A percentile compares a stretch with the other conserved stretches of the same genome.
Evolutionary conservation across 257 asterid genomes (phyloP).

Genomic region (Cruciata laevipes): DNA sequence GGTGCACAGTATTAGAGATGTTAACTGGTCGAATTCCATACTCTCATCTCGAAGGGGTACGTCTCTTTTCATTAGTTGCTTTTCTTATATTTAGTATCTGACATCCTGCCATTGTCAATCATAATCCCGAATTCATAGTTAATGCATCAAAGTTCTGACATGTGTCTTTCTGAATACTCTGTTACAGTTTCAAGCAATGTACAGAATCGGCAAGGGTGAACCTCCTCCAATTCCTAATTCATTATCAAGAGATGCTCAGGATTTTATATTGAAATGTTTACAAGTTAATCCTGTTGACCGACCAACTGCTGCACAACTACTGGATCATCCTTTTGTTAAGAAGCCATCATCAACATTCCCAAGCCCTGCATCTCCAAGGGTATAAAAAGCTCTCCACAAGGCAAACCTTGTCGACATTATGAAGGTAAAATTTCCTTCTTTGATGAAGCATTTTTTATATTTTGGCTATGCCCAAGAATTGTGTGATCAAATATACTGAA

Average conservation of each 20-base stretch:
- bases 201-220: slow-evolving; percentile 68
- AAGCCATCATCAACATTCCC: slow-evolving; percentile 41
- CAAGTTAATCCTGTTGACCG: slow-evolving; percentile 68
- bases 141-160: slow-evolving; percentile 5
- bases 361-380: slow-evolving; percentile 45
- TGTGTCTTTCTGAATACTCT: background rate
- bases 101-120: background rate
- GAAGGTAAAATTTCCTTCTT: slow-evolving; percentile 14
- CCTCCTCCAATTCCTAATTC: slow-evolving; percentile 66
- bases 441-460: background rate
- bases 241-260: slow-evolving; percentile 72
- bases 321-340: slow-evolving; percentile 79
- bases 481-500: background rate
- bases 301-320: slow-evolving; percentile 66
- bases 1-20: slow-evolving; percentile 97
- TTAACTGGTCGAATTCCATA: slow-evolving; percentile 75
- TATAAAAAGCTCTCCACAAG: slow-evolving; percentile 17
- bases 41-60: slow-evolving; percentile 58
- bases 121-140: background rate
- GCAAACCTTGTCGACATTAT: background rate
- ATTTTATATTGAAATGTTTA: slow-evolving; percentile 64
- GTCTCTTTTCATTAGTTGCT: slow-evolving; percentile 8
- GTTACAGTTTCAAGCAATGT: slow-evolving; percentile 55
- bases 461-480: background rate
- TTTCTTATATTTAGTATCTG: background rate